Base-by-base conservation (phyloP, 306 rosid species). In the Sophora flavescens region DNA sequence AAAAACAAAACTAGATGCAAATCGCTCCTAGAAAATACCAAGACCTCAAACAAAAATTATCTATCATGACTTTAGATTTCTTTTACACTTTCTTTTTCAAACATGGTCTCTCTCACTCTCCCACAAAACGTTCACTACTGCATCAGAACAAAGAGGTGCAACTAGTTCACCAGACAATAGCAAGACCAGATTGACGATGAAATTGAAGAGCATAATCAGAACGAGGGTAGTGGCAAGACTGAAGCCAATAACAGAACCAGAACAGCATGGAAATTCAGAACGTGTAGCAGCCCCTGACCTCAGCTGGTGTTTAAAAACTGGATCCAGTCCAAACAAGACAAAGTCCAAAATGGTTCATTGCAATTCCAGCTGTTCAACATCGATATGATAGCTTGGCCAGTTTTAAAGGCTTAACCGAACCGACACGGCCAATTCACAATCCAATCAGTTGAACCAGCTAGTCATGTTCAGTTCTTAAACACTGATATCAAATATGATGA, bases 41-140 rank as follows among this genome's bases (percentile, higher is more conserved):
- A 50, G 80, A 63, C 76, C 38, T 53, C 72, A 41, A 60, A 78
- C 15, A 65, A 44, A 44, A 44, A 44, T 44, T 10, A 7, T 41
- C 45, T 44, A 13, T 44, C 50, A 2, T 2, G 50, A 44, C 14
- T 44, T 44, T 4, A 44, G 2, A 10, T 44, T 44, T 44, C 50
- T 7, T 41, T 41, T 41, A 41, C 9, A 41, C 10, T 41, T 41
- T 41, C 3, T 44, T 44, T 44, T 13, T 10, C 13, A 10, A 42
- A 42, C 48, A 42, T 8, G n/a, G n/a, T n/a, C n/a, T 10, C 12
- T 42, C 14, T 42, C 14, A 8, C 48, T 10, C 48, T 42, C 48
- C 13, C 13, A 42, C 48, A 42, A 10, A 11, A 41, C 11, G 12
- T 8, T 41, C 45, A 41, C 45, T 41, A 41, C 10, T 1, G 11